Percentiles rank a stretch among this genome's conserved stretches.
phyloP scores from a whole-genome alignment of 192 early-diverging fungal species.

The Entophlyctis luteolus region DNA sequence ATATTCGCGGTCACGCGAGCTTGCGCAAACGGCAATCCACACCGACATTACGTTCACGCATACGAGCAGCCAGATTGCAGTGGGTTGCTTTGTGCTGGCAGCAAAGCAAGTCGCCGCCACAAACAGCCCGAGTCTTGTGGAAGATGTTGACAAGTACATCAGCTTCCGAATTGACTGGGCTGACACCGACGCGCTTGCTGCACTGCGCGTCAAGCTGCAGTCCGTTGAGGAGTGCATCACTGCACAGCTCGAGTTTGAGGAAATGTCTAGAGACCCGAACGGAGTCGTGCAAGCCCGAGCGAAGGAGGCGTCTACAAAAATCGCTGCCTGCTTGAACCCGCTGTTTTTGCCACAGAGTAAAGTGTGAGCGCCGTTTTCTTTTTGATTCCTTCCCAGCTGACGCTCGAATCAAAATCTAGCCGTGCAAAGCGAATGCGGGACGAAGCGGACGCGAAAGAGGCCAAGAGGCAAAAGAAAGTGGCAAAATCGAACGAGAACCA shows the following conservation, averaged over 20 bases:
- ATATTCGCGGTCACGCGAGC: constrained; percentile 30
- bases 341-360: constrained; percentile 26
- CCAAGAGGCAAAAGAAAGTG: constrained; percentile 21
- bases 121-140: not conserved
- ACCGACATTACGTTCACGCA: constrained; percentile 43
- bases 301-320: constrained; percentile 27
- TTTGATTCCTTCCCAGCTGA: not conserved
- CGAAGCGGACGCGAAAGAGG: constrained; percentile 8
- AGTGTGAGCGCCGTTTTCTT: constrained; percentile 28
- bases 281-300: constrained; percentile 13
- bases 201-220: constrained; percentile 18
- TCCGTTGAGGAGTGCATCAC: constrained; percentile 17
- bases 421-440: not conserved
- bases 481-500: not conserved
- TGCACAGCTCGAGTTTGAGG: constrained; percentile 19
- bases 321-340: constrained; percentile 37
- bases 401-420: not conserved
- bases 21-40: constrained; percentile 24
- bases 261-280: constrained; percentile 12
- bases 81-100: constrained; percentile 42
- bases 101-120: constrained; percentile 12
- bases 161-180: constrained; percentile 16
- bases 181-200: constrained; percentile 5
- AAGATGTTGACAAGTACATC: constrained; percentile 35
- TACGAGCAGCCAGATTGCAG: constrained; percentile 44